Percentiles rank a stretch among this genome's conserved stretches.
These are phyloP conservation scores for Xylaria sp. DNA, from an alignment of 2,329 filamentous ascomycete genomes.

Conservation along the genomic window DNA sequence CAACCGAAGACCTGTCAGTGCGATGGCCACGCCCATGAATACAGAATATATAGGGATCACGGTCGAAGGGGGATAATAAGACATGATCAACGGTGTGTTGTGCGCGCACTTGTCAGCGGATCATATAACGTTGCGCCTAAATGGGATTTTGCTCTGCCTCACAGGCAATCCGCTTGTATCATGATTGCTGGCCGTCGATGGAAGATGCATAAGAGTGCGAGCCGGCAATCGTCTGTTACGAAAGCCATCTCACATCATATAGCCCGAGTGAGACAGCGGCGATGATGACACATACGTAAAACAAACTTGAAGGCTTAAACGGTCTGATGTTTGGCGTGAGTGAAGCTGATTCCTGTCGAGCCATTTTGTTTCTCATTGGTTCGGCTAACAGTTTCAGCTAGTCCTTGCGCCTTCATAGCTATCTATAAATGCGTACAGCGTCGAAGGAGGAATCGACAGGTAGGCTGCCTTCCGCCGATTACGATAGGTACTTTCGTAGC, in stretches of 20 bases:
- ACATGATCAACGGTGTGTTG: constrained; percentile 6
- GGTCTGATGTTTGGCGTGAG: not conserved
- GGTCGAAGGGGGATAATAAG: constrained; percentile 23
- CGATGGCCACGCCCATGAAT: constrained; percentile 24
- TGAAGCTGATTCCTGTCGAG: not conserved
- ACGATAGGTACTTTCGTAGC: too few species aligned
- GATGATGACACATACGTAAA: not conserved
- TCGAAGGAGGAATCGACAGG: too few species aligned
- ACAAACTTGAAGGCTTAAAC: not conserved
- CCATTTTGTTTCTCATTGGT: not conserved
- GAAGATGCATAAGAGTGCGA: not conserved
- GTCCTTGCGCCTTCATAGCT: not conserved
- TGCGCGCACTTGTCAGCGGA: not conserved
- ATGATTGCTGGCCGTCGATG: not conserved
- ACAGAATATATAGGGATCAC: constrained; percentile 29
- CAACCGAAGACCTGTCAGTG: constrained; percentile 22
- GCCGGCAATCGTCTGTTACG: not conserved
- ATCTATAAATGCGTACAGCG: not conserved
- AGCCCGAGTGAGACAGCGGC: not conserved
- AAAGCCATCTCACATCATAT: not conserved
- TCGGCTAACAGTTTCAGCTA: not conserved
- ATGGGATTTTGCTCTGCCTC: not conserved
- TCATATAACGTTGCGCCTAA: not conserved
- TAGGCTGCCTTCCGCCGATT: too few species aligned
- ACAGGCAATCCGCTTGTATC: not conserved